Evolutionary conservation across 2,329 filamentous ascomycete species (phyloP).

Genomic region (Tolypocladium ovalisporum): DNA sequence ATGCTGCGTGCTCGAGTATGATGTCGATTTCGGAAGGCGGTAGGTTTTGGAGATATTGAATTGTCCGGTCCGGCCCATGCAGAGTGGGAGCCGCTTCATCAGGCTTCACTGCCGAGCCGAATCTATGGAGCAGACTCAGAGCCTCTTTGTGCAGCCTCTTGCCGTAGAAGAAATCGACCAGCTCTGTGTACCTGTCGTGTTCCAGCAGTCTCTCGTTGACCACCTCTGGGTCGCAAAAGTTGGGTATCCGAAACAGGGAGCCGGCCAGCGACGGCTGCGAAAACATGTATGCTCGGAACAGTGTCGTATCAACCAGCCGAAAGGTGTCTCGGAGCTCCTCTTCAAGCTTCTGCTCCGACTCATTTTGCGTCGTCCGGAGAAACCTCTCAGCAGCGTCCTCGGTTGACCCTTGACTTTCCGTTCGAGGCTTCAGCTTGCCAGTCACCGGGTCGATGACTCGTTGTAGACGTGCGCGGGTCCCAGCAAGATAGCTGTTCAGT

Average conservation of each 20-base stretch:
- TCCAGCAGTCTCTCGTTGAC: conserved; percentile 89
- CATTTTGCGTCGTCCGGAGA: conserved; percentile 33
- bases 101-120: conserved; percentile 51
- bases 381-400: conserved; percentile 46
- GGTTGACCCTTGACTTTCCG: conserved; percentile 28
- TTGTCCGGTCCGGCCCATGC: conserved; percentile 71
- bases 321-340: conserved; percentile 66
- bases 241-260: conserved; percentile 86
- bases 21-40: conserved; percentile 82
- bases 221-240: conserved; percentile 93
- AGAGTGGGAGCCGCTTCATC: conserved; percentile 45
- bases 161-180: conserved; percentile 96
- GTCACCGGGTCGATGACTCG: conserved; percentile 51
- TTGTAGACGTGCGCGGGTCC: conserved; percentile 61
- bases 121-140: conserved; percentile 68
- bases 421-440: conserved; percentile 46
- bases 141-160: conserved; percentile 88
- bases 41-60: conserved; percentile 82
- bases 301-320: conserved; percentile 78
- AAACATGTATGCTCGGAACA: conserved; percentile 94
- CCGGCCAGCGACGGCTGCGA: conserved; percentile 74
- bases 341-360: conserved; percentile 52
- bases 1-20: conserved; percentile 82
- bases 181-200: conserved; percentile 77
- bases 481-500: conserved; percentile 78